Evolutionary conservation across 495 filamentous ascomycete genomes (phyloP).

Genomic region (Acidomyces sp.): DNA sequence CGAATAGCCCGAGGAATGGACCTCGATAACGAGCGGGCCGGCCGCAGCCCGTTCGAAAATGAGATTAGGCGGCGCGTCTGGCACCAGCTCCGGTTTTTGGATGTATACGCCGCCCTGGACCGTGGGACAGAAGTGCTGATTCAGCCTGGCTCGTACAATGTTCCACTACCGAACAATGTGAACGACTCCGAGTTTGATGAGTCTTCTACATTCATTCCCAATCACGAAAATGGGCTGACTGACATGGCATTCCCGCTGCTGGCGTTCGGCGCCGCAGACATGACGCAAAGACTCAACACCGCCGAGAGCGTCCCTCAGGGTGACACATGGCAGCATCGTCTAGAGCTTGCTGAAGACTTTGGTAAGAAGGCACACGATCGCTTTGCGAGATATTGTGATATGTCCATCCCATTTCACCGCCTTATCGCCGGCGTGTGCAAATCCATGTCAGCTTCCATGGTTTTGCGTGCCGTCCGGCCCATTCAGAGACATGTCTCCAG

Average conservation of each 20-base stretch:
- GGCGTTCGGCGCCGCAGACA: slow-evolving; percentile 1
- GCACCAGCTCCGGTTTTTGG: slow-evolving; percentile 14
- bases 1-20: slow-evolving; percentile 16
- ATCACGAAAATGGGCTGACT: slow-evolving; percentile 10
- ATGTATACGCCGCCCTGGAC: slow-evolving; percentile 12
- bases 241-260: slow-evolving; percentile 13
- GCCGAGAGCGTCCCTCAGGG: not conserved
- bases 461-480: slow-evolving; percentile 15
- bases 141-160: slow-evolving; percentile 2
- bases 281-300: slow-evolving; percentile 3
- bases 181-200: slow-evolving; percentile 18
- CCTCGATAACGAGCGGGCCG: slow-evolving; percentile 8
- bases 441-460: slow-evolving; percentile 6
- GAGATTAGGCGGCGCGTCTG: slow-evolving; percentile 16
- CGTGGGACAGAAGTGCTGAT: slow-evolving; percentile 13
- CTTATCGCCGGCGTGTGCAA: slow-evolving; percentile 3
- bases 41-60: slow-evolving; percentile 8
- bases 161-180: slow-evolving; percentile 8
- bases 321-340: slow-evolving; percentile 16
- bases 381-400: slow-evolving; percentile 14
- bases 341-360: slow-evolving; percentile 8
- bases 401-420: slow-evolving; percentile 8
- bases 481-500: slow-evolving; percentile 8
- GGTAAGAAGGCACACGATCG: slow-evolving; percentile 2
- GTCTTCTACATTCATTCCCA: slow-evolving; percentile 10